Conservation (phyloP, 352 stramenopile species). For the Pythium coloratum region DNA sequence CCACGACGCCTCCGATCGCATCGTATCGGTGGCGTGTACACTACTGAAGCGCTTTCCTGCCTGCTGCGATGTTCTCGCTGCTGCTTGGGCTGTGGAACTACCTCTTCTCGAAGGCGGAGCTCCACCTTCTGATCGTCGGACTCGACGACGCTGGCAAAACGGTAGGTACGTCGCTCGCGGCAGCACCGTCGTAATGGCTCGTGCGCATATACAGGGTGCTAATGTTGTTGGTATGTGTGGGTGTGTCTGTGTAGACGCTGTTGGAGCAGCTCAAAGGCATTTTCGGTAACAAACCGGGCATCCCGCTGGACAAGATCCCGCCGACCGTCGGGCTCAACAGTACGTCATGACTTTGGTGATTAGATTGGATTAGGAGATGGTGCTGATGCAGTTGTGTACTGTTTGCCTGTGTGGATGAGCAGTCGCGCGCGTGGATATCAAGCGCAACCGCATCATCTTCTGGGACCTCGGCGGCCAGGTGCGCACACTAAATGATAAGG, state of each 20-base stretch:
- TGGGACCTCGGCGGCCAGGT: constrained; percentile 92
- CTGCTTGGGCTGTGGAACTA: constrained; percentile 80
- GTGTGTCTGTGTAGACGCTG: constrained; percentile 59
- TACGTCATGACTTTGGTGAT: constrained; percentile 21
- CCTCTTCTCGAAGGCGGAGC: constrained; percentile 86
- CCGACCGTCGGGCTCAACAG: constrained; percentile 91
- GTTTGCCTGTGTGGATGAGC: not conserved
- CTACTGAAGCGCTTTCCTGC: not conserved
- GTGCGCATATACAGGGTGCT: not conserved
- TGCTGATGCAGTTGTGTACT: not conserved
- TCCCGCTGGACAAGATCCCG: constrained; percentile 90
- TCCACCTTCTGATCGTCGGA: constrained; percentile 91
- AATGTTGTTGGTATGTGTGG: constrained; percentile 15
- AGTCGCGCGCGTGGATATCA: constrained; percentile 85
- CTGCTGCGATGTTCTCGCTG: constrained; percentile 78
- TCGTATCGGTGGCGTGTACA: not conserved
- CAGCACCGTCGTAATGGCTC: not conserved
- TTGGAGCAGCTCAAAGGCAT: constrained; percentile 91
- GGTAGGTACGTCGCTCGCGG: constrained; percentile 38
- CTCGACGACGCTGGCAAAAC: constrained; percentile 93
- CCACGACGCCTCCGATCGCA: not conserved
- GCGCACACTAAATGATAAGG: constrained; percentile 18
- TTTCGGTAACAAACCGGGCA: constrained; percentile 87
- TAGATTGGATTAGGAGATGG: not conserved
- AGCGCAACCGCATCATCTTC: constrained; percentile 87